These are phyloP conservation scores for Exophiala calicioides DNA, from an alignment of 2,329 filamentous ascomycete genomes.

Conservation along the genomic window DNA sequence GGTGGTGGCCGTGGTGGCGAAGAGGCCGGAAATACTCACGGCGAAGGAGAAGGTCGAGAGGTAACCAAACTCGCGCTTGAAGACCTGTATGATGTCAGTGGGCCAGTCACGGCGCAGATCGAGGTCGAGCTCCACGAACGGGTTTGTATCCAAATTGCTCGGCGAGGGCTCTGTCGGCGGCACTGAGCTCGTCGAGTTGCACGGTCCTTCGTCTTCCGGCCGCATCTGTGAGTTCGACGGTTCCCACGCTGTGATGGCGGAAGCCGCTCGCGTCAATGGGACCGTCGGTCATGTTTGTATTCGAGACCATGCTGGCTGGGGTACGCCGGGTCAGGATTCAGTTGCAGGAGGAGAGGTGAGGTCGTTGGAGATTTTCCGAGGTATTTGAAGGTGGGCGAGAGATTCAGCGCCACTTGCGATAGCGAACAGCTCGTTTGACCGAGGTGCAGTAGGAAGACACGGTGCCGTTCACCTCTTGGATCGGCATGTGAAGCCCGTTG, in stretches of 20 bases:
- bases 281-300: slow-evolving; percentile 12
- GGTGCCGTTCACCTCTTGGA: slow-evolving; percentile 12
- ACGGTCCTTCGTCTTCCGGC: slow-evolving; percentile 26
- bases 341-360: background rate
- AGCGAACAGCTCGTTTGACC: slow-evolving; percentile 26
- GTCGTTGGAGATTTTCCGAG: background rate
- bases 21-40: slow-evolving; percentile 58
- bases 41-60: slow-evolving; percentile 63
- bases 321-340: background rate
- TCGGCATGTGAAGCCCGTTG: slow-evolving; percentile 21
- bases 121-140: slow-evolving; percentile 28
- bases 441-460: slow-evolving; percentile 20
- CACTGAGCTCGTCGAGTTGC: slow-evolving; percentile 32
- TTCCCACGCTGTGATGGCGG: slow-evolving; percentile 25
- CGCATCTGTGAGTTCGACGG: slow-evolving; percentile 24
- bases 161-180: slow-evolving; percentile 34
- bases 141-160: slow-evolving; percentile 38
- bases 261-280: slow-evolving; percentile 15
- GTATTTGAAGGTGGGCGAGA: background rate
- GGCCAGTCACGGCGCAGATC: background rate
- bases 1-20: slow-evolving; percentile 58
- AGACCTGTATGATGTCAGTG: slow-evolving; percentile 15
- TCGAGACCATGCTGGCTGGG: slow-evolving; percentile 6
- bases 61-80: slow-evolving; percentile 61
- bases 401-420: slow-evolving; percentile 28